Evolutionary conservation across 23 red algal species (phyloP).

Genomic region (Gracilariopsis chorda): DNA sequence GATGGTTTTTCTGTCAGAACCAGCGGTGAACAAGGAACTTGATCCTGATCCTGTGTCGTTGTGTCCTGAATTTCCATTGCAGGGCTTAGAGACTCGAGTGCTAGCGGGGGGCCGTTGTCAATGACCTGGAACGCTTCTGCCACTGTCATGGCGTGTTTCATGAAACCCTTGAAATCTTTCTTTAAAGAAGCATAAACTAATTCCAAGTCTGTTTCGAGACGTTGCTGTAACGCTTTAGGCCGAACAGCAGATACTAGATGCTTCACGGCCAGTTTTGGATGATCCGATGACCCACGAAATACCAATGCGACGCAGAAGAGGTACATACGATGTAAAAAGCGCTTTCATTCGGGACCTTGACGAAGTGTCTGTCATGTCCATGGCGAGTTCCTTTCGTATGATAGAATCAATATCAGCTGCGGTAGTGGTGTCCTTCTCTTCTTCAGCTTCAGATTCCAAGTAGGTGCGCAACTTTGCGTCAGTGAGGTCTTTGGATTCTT

Average conservation of each 20-base stretch:
- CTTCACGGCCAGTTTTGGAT: neutral
- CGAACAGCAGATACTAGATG: neutral
- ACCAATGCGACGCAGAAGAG: neutral
- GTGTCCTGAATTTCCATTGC: neutral
- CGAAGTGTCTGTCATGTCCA: neutral
- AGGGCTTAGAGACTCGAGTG: neutral
- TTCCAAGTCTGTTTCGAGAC: neutral
- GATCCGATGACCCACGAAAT: neutral
- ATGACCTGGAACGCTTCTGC: slow-evolving; percentile 10
- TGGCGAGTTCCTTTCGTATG: neutral
- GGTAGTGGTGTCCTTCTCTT: neutral
- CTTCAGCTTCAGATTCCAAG: slow-evolving; percentile 5
- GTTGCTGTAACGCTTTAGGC: neutral
- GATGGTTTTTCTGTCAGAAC: neutral
- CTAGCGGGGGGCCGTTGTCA: neutral
- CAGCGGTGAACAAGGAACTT: neutral
- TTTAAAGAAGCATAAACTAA: neutral
- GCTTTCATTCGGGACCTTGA: neutral
- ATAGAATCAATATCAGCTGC: neutral
- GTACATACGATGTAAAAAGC: slow-evolving; percentile 6
- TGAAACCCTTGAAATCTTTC: slow-evolving; percentile 23
- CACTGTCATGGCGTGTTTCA: neutral
- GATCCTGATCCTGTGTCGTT: neutral
- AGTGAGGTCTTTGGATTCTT: neutral
- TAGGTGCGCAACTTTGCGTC: neutral